Percentiles rank a stretch among this genome's conserved stretches.
Evolutionary conservation across 371 early-diverging fungal species (phyloP).

Genomic region (Rhizopus arrhizus): DNA sequence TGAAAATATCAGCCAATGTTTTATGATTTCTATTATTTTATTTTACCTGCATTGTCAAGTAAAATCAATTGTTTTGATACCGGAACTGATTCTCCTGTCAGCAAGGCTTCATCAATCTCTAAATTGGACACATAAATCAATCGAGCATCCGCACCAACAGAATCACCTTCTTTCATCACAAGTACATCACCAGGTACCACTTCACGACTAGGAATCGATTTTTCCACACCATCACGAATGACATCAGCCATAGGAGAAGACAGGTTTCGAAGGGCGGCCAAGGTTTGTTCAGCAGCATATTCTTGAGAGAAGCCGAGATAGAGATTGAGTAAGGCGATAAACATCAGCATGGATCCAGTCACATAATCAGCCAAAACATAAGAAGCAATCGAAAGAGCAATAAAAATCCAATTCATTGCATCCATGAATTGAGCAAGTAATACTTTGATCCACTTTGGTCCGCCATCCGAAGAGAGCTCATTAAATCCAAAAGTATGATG

Average conservation of each 20-base stretch:
- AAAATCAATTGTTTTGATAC: constrained; percentile 60
- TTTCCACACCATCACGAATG: constrained; percentile 75
- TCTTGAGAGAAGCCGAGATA: constrained; percentile 88
- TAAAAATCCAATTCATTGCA: constrained; percentile 80
- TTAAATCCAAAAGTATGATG: constrained; percentile 72
- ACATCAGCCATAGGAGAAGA: constrained; percentile 78
- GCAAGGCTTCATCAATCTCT: constrained; percentile 82
- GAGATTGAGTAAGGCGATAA: constrained; percentile 78
- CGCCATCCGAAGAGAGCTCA: constrained; percentile 62
- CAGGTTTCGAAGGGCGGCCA: constrained; percentile 82
- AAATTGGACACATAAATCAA: constrained; percentile 81
- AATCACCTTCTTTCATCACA: constrained; percentile 84
- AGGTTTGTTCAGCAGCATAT: constrained; percentile 84
- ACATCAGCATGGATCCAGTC: constrained; percentile 69
- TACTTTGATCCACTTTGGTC: constrained; percentile 70
- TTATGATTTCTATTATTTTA: not conserved
- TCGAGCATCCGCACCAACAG: constrained; percentile 85
- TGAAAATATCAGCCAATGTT: not conserved
- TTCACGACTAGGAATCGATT: constrained; percentile 65
- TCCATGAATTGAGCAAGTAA: constrained; percentile 80
- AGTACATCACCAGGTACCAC: constrained; percentile 90
- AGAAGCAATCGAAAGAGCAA: constrained; percentile 65
- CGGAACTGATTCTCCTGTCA: constrained; percentile 86
- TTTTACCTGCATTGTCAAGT: constrained; percentile 31
- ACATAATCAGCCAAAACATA: constrained; percentile 64